A percentile compares a stretch with the other conserved stretches of the same genome.
Conservation (phyloP, 768 basidiomycete genomes). For the Rhodotorula kratochvilovae region DNA sequence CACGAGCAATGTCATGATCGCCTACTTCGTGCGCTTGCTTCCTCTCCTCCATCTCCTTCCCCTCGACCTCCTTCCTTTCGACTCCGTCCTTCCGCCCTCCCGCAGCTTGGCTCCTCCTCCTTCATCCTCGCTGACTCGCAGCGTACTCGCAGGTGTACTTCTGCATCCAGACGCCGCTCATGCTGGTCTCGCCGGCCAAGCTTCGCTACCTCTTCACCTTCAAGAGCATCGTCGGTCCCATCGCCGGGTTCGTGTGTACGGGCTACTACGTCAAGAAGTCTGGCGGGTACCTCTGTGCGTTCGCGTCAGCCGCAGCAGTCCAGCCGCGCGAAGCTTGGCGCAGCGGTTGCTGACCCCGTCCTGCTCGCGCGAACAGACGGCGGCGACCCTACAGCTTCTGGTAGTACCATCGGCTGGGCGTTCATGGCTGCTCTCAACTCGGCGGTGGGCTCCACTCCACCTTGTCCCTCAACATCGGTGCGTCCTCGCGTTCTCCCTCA, state of each 20-base stretch:
- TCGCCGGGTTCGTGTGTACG: slow-evolving; percentile 44
- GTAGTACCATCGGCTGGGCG: slow-evolving; percentile 54
- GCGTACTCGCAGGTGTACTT: too few relatives aligned
- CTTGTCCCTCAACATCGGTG: slow-evolving; percentile 29
- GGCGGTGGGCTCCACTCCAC: slow-evolving; percentile 64
- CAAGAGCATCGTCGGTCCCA: slow-evolving; percentile 45
- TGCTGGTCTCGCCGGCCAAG: slow-evolving; percentile 42
- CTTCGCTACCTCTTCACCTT: slow-evolving; percentile 47
- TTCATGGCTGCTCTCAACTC: slow-evolving; percentile 74
- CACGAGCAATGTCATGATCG: slow-evolving; percentile 23
- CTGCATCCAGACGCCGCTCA: slow-evolving; percentile 17
- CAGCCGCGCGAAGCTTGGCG: too few relatives aligned
- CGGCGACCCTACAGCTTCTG: background rate
- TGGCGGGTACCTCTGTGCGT: slow-evolving; percentile 40
- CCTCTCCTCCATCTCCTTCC: too few relatives aligned
- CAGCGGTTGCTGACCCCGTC: background rate
- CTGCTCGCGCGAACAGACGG: background rate
- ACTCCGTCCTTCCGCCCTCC: too few relatives aligned
- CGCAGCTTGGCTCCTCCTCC: too few relatives aligned
- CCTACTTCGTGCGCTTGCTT: too few relatives aligned
- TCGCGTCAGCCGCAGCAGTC: rapidly evolving
- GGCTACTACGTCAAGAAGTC: slow-evolving; percentile 44
- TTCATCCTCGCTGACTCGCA: too few relatives aligned
- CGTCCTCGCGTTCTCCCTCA: too few relatives aligned
- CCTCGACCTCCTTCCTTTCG: too few relatives aligned